Evolutionary conservation across 2,329 filamentous ascomycete genomes (phyloP).

Genomic region (Diplodia sapinea): DNA sequence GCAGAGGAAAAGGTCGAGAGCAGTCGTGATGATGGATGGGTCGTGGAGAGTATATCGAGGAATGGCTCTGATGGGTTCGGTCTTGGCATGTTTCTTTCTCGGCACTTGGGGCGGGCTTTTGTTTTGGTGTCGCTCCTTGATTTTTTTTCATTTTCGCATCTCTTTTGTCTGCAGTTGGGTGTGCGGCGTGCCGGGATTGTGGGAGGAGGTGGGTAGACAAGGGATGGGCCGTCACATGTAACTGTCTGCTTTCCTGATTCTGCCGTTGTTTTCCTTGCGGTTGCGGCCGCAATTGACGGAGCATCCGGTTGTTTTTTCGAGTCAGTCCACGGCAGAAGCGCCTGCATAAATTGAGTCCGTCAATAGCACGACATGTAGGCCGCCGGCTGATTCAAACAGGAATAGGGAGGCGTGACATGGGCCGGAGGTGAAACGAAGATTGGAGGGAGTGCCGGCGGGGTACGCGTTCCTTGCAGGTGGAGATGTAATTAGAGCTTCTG

Average conservation of each 20-base stretch:
- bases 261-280: background rate
- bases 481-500: slow-evolving; percentile 13
- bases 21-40: background rate
- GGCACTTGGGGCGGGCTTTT: background rate
- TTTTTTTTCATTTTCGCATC: background rate
- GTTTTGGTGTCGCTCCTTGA: background rate
- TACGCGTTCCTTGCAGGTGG: slow-evolving; percentile 20
- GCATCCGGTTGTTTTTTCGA: background rate
- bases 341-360: slow-evolving; percentile 4
- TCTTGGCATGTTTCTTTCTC: background rate
- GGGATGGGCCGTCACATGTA: slow-evolving; percentile 3
- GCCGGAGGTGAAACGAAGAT: background rate
- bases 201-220: slow-evolving; percentile 16
- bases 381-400: slow-evolving; percentile 3
- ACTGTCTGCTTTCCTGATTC: background rate
- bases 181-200: background rate
- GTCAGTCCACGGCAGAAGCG: background rate
- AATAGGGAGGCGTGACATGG: background rate
- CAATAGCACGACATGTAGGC: background rate
- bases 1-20: background rate
- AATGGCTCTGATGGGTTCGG: background rate
- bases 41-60: background rate
- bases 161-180: slow-evolving; percentile 1
- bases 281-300: background rate
- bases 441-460: slow-evolving; percentile 12